Conservation (phyloP, 257 asterid species). For the Primulina huaijiensis region DNA sequence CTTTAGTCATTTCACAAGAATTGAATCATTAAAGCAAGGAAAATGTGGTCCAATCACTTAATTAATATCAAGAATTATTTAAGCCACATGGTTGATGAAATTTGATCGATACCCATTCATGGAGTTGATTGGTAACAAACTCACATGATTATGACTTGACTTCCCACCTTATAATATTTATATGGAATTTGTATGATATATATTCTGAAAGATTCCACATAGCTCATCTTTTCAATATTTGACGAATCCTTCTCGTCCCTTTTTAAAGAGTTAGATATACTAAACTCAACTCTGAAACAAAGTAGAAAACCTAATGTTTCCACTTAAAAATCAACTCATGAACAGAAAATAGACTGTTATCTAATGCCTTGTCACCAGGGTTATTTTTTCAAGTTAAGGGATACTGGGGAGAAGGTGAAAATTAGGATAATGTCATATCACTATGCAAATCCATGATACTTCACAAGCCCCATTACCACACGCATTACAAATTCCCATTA, state of each 20-base stretch:
- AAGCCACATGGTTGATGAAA: conserved; percentile 37
- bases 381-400: conserved; percentile 24
- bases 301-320: conserved; percentile 33
- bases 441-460: conserved; percentile 25
- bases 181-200: no score
- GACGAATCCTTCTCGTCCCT: conserved; percentile 18
- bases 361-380: conserved; percentile 9
- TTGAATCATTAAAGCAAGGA: conserved; percentile 30
- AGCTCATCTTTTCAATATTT: conserved; percentile 23
- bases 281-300: conserved; percentile 28
- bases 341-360: conserved; percentile 28
- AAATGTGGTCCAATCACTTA: conserved; percentile 33
- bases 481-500: conserved; percentile 38
- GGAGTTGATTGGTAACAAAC: conserved; percentile 62
- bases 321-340: conserved; percentile 31
- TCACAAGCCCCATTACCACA: conserved; percentile 23
- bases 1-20: conserved; percentile 27
- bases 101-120: conserved; percentile 33
- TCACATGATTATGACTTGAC: conserved; percentile 50
- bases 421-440: conserved; percentile 60
- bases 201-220: not conserved
- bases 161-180: conserved; percentile 24
- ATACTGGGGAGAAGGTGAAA: conserved; percentile 27
- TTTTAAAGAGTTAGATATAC: conserved; percentile 28
- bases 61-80: conserved; percentile 21